Percentiles rank a stretch among this genome's conserved stretches.
Evolutionary conservation across 495 filamentous ascomycete genomes (phyloP).

Genomic region (Lichenothelia convexa): DNA sequence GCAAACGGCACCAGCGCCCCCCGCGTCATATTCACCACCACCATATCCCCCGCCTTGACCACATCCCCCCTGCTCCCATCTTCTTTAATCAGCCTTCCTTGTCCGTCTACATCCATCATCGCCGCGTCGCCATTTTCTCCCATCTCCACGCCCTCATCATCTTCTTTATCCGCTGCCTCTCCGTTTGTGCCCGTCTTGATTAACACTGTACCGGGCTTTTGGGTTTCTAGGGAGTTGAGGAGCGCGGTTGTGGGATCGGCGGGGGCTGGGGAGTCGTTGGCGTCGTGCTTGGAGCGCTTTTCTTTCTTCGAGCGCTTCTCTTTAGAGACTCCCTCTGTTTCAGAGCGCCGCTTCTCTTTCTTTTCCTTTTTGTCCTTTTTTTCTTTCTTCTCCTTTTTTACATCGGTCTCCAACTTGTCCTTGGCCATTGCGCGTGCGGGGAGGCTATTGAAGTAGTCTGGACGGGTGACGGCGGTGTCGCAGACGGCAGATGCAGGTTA

Average conservation of each 20-base stretch:
- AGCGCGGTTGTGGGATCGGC: constrained; percentile 12
- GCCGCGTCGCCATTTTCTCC: constrained; percentile 15
- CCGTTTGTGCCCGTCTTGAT: constrained; percentile 6
- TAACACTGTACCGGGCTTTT: not conserved
- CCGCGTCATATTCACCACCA: constrained; percentile 27
- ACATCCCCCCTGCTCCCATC: constrained; percentile 14
- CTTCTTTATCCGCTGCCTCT: constrained; percentile 7
- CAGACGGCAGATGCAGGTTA: no score
- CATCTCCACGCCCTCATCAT: constrained; percentile 5
- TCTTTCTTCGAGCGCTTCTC: constrained; percentile 33
- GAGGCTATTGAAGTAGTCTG: no score
- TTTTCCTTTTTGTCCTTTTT: constrained; percentile 47
- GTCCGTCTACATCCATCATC: constrained; percentile 8
- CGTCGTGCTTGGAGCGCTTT: constrained; percentile 22
- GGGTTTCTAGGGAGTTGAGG: constrained; percentile 3
- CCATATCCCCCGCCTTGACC: constrained; percentile 9
- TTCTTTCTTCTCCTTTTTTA: constrained; percentile 43
- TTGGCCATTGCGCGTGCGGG: constrained; percentile 23
- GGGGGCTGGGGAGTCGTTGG: no score
- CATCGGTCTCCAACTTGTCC: constrained; percentile 28
- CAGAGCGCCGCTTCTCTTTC: constrained; percentile 45
- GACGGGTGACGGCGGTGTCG: no score
- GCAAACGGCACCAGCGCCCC: constrained; percentile 87
- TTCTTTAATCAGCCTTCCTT: no score
- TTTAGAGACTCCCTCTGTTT: constrained; percentile 46